Evolutionary conservation across 2,329 filamentous ascomycete species (phyloP).

Genomic region (Amauroascus niger): DNA sequence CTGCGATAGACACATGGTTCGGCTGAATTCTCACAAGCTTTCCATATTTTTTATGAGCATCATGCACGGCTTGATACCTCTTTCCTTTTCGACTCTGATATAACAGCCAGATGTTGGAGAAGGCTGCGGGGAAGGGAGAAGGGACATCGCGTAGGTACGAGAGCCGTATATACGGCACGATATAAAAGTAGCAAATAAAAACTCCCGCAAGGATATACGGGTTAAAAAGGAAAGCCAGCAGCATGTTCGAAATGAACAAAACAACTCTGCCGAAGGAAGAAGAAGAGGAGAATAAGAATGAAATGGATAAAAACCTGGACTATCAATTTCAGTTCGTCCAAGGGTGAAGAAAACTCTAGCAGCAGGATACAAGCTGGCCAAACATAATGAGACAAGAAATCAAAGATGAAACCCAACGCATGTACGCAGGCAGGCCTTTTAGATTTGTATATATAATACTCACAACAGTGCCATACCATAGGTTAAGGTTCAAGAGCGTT

Average conservation of each 20-base stretch:
- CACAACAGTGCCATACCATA: background rate
- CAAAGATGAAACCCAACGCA: background rate
- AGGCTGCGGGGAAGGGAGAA: conserved; percentile 47
- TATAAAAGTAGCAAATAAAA: conserved; percentile 1
- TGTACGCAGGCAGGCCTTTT: background rate
- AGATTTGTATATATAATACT: background rate
- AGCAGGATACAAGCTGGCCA: background rate
- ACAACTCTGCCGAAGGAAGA: background rate
- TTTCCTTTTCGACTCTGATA: conserved; percentile 54
- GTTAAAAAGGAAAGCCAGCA: conserved; percentile 5
- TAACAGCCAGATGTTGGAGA: conserved; percentile 75
- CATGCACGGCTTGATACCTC: conserved; percentile 56
- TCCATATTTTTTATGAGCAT: conserved; percentile 64
- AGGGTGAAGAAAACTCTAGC: background rate
- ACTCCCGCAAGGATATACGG: conserved; percentile 5
- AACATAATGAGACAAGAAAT: background rate
- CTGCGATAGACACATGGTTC: conserved; percentile 71
- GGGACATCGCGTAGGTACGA: conserved; percentile 44
- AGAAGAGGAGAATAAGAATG: background rate
- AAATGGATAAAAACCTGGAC: background rate
- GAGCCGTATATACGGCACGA: background rate
- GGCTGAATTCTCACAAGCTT: conserved; percentile 76
- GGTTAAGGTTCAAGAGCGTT: background rate
- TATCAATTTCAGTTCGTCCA: no score
- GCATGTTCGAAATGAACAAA: background rate